Percentiles rank a stretch among this genome's conserved stretches.
Evolutionary conservation across 495 filamentous ascomycete genomes (phyloP).

Genomic region (Penicillium cosmopolitanum): DNA sequence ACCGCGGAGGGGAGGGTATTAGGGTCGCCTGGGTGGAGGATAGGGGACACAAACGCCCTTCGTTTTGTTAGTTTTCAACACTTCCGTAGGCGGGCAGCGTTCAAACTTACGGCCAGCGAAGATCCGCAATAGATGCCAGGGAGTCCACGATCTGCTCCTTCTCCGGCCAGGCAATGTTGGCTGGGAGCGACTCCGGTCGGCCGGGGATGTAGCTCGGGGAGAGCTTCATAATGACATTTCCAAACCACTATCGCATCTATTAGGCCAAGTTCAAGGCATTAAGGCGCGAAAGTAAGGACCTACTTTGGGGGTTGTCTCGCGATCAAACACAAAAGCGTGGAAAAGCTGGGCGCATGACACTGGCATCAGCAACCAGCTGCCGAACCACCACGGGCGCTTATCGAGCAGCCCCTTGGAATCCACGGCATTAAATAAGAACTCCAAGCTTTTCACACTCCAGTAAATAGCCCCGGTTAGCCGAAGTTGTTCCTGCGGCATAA

Average conservation of each 20-base stretch:
- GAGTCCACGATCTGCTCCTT: conserved; percentile 79
- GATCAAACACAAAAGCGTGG: conserved; percentile 90
- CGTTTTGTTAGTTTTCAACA: neutral
- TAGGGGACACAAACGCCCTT: conserved; percentile 79
- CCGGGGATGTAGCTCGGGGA: conserved; percentile 77
- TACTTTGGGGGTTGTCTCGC: conserved; percentile 79
- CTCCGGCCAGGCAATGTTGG: conserved; percentile 70
- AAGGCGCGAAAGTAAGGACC: conserved; percentile 6
- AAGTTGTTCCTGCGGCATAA: conserved; percentile 76
- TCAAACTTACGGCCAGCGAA: conserved; percentile 79
- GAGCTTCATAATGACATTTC: conserved; percentile 71
- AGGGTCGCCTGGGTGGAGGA: conserved; percentile 73
- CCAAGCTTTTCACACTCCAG: conserved; percentile 73
- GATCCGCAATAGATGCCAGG: conserved; percentile 74
- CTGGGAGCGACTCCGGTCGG: conserved; percentile 70
- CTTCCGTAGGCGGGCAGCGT: neutral
- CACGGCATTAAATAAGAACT: conserved; percentile 82
- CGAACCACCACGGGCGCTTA: conserved; percentile 85
- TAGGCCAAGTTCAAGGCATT: conserved; percentile 6
- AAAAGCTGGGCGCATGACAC: conserved; percentile 88
- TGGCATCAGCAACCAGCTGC: conserved; percentile 95
- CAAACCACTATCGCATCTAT: conserved; percentile 57
- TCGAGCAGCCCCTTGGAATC: conserved; percentile 81
- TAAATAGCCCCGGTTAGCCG: conserved; percentile 82
- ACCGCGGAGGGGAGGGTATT: conserved; percentile 68